phyloP scores from a whole-genome alignment of 768 basidiomycete genomes.

The Termitomyces heimii region DNA sequence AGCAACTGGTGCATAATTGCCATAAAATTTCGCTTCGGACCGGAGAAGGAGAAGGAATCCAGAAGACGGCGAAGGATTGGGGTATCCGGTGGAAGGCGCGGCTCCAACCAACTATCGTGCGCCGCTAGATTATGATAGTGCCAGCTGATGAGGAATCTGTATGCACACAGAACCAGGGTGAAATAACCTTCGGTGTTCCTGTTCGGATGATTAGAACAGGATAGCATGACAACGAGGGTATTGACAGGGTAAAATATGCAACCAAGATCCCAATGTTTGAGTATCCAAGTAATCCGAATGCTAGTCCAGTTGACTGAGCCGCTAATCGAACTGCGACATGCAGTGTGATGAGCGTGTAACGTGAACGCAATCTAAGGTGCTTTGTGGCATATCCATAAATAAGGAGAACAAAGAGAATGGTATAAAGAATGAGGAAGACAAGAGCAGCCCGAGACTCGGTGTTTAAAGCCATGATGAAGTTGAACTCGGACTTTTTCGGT shows the following conservation, averaged over 20 bases:
- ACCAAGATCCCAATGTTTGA: conserved; percentile 21
- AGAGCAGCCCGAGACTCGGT: conserved; percentile 24
- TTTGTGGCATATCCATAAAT: conserved; percentile 21
- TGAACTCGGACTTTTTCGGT: not conserved
- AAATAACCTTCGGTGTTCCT: conserved; percentile 27
- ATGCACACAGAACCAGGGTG: conserved; percentile 26
- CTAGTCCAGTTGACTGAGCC: conserved; percentile 28
- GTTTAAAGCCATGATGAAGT: conserved; percentile 12
- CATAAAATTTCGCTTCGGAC: conserved; percentile 21
- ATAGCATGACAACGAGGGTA: not conserved
- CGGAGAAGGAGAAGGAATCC: conserved; percentile 20
- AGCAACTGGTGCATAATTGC: conserved; percentile 24
- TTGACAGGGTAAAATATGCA: conserved; percentile 22
- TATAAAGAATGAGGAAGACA: conserved; percentile 27
- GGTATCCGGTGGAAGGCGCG: conserved; percentile 15
- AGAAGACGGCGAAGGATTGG: conserved; percentile 13
- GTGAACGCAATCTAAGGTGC: conserved; percentile 23
- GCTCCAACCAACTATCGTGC: conserved; percentile 29
- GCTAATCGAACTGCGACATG: conserved; percentile 28
- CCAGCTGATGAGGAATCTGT: conserved; percentile 30
- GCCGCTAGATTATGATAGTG: conserved; percentile 25
- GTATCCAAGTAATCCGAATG: conserved; percentile 26
- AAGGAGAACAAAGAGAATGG: conserved; percentile 23
- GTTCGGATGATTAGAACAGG: not conserved
- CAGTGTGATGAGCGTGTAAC: conserved; percentile 25